Percentiles rank a stretch among this genome's conserved stretches.
Evolutionary conservation across 1,284 basidiomycete species (phyloP).

Genomic region (Irpex lacteus): DNA sequence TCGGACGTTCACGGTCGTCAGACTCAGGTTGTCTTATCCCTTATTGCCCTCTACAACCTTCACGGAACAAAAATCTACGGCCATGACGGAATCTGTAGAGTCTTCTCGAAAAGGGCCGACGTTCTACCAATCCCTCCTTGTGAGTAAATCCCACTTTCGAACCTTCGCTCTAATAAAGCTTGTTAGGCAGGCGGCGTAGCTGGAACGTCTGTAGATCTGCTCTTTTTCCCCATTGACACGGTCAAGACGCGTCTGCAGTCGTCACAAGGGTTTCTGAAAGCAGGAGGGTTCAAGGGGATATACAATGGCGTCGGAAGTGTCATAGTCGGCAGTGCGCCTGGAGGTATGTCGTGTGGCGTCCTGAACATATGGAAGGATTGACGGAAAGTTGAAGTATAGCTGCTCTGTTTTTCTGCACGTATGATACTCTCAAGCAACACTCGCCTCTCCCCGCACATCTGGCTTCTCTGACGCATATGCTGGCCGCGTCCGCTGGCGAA

Average conservation of each 20-base stretch:
- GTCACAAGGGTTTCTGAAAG: slow-evolving; percentile 78
- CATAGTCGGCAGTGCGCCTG: slow-evolving; percentile 93
- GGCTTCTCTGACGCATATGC: slow-evolving; percentile 75
- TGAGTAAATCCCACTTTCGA: slow-evolving; percentile 12
- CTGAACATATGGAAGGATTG: background rate
- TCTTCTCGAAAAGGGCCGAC: slow-evolving; percentile 5
- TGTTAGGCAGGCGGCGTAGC: slow-evolving; percentile 81
- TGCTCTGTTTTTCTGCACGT: slow-evolving; percentile 93
- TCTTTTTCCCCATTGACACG: slow-evolving; percentile 97
- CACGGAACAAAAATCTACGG: background rate
- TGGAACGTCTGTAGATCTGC: slow-evolving; percentile 88
- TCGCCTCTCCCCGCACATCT: slow-evolving; percentile 59
- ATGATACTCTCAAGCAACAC: slow-evolving; percentile 83
- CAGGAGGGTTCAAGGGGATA: slow-evolving; percentile 90
- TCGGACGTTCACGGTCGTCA: too few species aligned
- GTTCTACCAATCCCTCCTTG: slow-evolving; percentile 25
- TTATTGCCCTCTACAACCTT: too few species aligned
- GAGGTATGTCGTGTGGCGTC: slow-evolving; percentile 55
- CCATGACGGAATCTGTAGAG: background rate
- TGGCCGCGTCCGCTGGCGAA: slow-evolving; percentile 81
- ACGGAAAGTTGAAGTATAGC: slow-evolving; percentile 46
- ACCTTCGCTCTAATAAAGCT: background rate
- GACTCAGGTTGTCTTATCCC: too few species aligned
- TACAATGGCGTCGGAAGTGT: slow-evolving; percentile 97
- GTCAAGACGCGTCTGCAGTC: slow-evolving; percentile 95